Evolutionary conservation across 768 basidiomycete species (phyloP), one percentile per base, ranked within the genome.

Genomic region (Kwoniella sp.): DNA sequence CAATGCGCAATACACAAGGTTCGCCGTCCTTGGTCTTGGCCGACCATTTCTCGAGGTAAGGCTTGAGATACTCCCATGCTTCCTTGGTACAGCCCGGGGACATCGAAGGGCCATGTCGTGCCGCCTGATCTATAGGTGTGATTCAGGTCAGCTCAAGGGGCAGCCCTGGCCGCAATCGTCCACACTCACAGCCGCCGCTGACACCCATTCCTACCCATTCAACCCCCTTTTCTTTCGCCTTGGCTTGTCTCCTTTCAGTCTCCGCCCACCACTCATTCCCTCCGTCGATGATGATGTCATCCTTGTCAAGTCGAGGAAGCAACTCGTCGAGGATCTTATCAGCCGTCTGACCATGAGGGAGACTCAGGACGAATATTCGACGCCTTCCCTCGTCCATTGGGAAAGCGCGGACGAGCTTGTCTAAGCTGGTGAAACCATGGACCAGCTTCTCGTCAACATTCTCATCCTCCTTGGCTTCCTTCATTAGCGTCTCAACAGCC

Each of bases 181-280:
- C 12, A 1, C 5, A 73, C 74, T 68, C 54, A 77, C 73, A 80
- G 52, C 80, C 80, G 48, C 79, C 79, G n/a, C 69, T 71, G 24
- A 80, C 78, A 22, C 78, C 79, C 52, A 68, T 67, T 6, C 79
- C 79, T 12, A 80, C 60, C 68, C 68, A 75, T 36, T 68, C 52
- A 1, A 79, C 55, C 2, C 74, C 76, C 51, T 68, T 65, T 49
- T 74, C 69, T 22, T 59, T 56, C 22, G 68, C 68, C 24, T 64
- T 61, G 40, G 62, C 58, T 64, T 80, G 79, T 53, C 80, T 58
- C 12, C 74, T 51, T 58, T 79, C 76, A 1, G 80, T 80, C 22
- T 70, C 64, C 48, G 68, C 65, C 57, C 65, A 80, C 73, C 75
- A 76, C 64, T 80, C 79, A 57, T 80, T 80, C 1, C 77, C 80